Evolutionary conservation across 495 filamentous ascomycete species (phyloP).

Genomic region (Aeminium ludgeri): DNA sequence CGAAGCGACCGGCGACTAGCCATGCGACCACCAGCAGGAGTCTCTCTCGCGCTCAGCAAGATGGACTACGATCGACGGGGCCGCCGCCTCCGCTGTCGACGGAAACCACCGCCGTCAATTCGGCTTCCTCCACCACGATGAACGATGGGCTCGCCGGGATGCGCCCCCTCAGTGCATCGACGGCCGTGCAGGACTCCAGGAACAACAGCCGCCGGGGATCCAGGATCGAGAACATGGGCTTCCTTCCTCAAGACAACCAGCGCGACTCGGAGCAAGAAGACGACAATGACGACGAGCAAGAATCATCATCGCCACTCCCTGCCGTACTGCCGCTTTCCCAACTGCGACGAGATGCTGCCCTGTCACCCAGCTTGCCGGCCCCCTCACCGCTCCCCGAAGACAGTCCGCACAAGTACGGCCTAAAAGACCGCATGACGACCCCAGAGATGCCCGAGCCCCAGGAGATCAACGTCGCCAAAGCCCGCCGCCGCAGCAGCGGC

Average conservation of each 20-base stretch:
- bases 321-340: not conserved
- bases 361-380: constrained; percentile 12
- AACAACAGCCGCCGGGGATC: not conserved
- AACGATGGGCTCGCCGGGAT: not conserved
- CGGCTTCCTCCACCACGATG: constrained; percentile 4
- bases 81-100: too few relatives aligned
- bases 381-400: constrained; percentile 15
- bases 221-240: not conserved
- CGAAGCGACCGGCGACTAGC: not conserved
- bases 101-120: constrained; percentile 1
- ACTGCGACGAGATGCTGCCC: not conserved
- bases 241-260: not conserved
- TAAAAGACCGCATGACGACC: constrained; percentile 15
- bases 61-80: constrained; percentile 1
- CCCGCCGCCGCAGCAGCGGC: constrained; percentile 12
- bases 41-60: not conserved
- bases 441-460: constrained; percentile 6
- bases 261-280: not conserved
- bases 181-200: constrained; percentile 4
- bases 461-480: constrained; percentile 5
- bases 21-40: constrained; percentile 5
- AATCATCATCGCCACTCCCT: not conserved
- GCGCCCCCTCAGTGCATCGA: constrained; percentile 8
- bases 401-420: constrained; percentile 16
- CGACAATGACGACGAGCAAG: not conserved